Base-by-base conservation (phyloP, 2,329 filamentous ascomycete species). In the Cordyceps farinosa region DNA sequence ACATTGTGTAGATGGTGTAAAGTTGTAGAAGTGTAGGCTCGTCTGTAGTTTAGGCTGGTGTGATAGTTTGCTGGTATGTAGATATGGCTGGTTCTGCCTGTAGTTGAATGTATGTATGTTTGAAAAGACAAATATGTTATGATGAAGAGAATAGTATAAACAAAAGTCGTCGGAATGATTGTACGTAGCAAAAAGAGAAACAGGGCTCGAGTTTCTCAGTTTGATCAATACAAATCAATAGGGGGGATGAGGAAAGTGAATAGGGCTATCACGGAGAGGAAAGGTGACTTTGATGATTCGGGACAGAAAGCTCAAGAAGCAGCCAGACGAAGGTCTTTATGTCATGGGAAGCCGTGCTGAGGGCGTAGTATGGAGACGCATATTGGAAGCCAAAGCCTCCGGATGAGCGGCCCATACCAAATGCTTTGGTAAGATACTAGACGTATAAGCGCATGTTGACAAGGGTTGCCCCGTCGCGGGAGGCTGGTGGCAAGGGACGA, bases 391-490 rank as follows among this genome's bases (percentile, higher is more conserved):
- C 34, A 56, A 50, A 42, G n/a, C 32, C 34, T 62, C 60, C 60
- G 60, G 60, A 62, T 56, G 60, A 62, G 44, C 60, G 60, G 60
- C 60, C 60, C 60, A 62, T 51, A 62, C 52, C 60, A 62, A 62
- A 62, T 56, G 60, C 52, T 62, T 62, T 51, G 60, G 60, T 62
- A 44, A 62, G 60, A 62, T 56, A 51, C 60, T 62, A 62, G 60
- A 15, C 44, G 45, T 62, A 62, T 62, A 62, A 62, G 60, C 60
- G 30, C 60, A 62, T 56, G 45, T 45, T 42, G 51, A 62, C 52
- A 44, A 62, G 52, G 60, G 42, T 55, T 62, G 47, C 44, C 51
- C 34, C 32, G 32, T 55, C 6, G 32, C 44, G 27, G 17, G 60
- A 62, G 42, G 44, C 40, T 40, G 59, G 42, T 61, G 42, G 50